Percentiles rank a stretch among this genome's conserved stretches.
Conservation (phyloP, 1,284 basidiomycete genomes). For the Fereydounia khargensis region DNA sequence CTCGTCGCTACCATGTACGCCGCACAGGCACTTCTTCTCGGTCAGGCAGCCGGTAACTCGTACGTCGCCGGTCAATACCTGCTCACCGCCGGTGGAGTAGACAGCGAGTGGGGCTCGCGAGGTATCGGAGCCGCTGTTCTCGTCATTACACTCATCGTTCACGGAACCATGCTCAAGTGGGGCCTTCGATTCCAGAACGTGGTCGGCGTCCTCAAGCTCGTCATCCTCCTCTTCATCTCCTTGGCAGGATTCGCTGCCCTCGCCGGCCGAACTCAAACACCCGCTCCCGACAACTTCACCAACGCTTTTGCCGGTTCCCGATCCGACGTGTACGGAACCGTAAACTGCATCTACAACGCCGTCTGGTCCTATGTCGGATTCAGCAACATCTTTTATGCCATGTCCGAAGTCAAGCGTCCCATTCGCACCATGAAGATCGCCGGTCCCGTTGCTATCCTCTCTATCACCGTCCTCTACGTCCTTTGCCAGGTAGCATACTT, state of each 20-base stretch:
- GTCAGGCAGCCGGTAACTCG: conserved; percentile 65
- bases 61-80: conserved; percentile 64
- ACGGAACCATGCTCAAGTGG: conserved; percentile 64
- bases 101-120: conserved; percentile 62
- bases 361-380: conserved; percentile 67
- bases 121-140: conserved; percentile 66
- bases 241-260: conserved; percentile 65
- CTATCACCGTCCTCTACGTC: conserved; percentile 62
- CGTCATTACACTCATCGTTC: conserved; percentile 60
- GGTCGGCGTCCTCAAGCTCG: conserved; percentile 68
- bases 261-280: conserved; percentile 60
- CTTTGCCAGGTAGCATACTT: conserved; percentile 61
- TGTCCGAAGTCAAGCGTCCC: conserved; percentile 63
- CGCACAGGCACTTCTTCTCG: conserved; percentile 66
- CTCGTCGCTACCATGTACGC: conserved; percentile 67
- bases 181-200: conserved; percentile 69
- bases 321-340: conserved; percentile 55
- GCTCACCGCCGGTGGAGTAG: conserved; percentile 62
- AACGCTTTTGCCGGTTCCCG: conserved; percentile 63
- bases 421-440: conserved; percentile 64
- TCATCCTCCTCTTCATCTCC: conserved; percentile 65
- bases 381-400: conserved; percentile 63
- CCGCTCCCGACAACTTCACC: conserved; percentile 62
- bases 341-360: conserved; percentile 45
- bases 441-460: conserved; percentile 63